Evolutionary conservation across 1,139 yeast species (phyloP), one percentile per base, ranked within the genome.

Genomic region (Ogataea hybrid): DNA sequence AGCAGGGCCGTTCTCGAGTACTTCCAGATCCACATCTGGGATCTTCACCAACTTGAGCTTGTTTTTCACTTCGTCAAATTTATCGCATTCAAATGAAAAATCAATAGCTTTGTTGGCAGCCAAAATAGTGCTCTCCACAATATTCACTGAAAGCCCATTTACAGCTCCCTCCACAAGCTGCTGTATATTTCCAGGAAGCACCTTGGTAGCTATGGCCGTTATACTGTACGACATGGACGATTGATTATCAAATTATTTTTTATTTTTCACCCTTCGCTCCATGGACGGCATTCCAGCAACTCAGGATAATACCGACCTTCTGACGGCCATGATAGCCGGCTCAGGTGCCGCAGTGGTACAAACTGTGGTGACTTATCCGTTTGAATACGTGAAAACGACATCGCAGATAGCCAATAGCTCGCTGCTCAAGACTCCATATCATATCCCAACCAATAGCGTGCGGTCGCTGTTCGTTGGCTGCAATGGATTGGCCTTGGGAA

Each of bases 401-500:
- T 35, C 61, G 2, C 65, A 61, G 37, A 52, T 18, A 77, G 83
- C 48, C 71, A 79, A 52, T 90, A 43, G 66, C 64, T 48, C 69
- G 68, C 60, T 63, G 65, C 43, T 70, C 64, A 54, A 62, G 63
- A 31, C 61, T 62, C 32, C 69, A 64, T 46, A 54, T 48, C 55
- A 60, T 42, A 50, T 65, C 49, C 62, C 73, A 59, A 59, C 63
- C 52, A 44, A 48, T 25, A 57, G 68, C 44, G 50, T 70, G 53
- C 70, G 64, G 43, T 73, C 79, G 7, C 51, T 63, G 16, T 86
- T 78, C 62, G 74, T 79, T 28, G 97, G 97, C 1, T 77, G 88
- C 48, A 77, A 88, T 44, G 90, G 95, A 0, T 64, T 87, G 47
- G 84, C 87, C n/a, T 54, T 79, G 0, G 97, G 97, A 3, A 81